Percentiles rank a stretch among this genome's conserved stretches.
Conservation (phyloP, 352 stramenopile genomes). For the Blastocystis sp. region DNA sequence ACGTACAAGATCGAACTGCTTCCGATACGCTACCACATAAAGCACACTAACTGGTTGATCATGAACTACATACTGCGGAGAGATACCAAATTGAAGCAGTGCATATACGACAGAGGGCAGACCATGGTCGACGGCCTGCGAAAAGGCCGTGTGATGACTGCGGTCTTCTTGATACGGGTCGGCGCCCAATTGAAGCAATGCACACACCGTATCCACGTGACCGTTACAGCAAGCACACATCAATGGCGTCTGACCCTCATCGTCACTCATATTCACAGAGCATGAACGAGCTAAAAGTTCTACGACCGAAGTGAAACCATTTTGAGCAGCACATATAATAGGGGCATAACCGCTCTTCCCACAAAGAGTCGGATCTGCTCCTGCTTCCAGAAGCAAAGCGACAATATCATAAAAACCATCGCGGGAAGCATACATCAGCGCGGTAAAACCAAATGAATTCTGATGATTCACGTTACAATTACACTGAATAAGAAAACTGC, state of each 20-base stretch:
- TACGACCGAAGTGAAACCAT: background rate
- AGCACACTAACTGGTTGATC: background rate
- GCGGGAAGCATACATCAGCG: constrained; percentile 27
- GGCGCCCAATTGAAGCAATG: background rate
- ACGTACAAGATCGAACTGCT: background rate
- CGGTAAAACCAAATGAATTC: constrained; percentile 36
- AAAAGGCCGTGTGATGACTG: background rate
- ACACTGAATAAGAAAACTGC: background rate
- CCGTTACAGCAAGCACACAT: background rate
- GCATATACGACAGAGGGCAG: background rate
- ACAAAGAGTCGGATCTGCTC: constrained; percentile 16
- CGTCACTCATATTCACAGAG: background rate
- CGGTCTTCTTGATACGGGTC: background rate
- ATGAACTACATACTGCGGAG: background rate
- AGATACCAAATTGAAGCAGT: background rate
- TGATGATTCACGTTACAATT: background rate
- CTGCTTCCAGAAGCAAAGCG: background rate
- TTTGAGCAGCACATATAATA: background rate
- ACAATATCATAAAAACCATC: background rate
- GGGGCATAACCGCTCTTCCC: background rate
- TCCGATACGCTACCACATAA: background rate
- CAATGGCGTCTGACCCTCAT: background rate
- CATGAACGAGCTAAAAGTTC: background rate
- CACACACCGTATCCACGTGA: background rate
- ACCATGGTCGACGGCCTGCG: background rate